These are phyloP conservation scores for Eimeria praecox DNA, from an alignment of 169 alveolate species.

Conservation along the genomic window DNA sequence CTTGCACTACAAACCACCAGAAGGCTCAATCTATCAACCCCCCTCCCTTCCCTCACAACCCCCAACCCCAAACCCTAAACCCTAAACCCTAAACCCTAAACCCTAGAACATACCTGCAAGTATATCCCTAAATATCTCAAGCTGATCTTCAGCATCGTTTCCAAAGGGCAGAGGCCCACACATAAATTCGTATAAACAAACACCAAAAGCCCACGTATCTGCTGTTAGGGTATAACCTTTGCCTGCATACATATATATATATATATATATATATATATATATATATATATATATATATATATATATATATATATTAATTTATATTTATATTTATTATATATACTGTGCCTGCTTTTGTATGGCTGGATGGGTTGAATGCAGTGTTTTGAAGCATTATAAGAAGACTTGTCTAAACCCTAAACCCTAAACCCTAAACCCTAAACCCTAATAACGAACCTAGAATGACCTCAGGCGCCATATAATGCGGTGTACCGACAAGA, in stretches of 20 bases:
- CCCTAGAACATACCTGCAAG: constrained; percentile 89
- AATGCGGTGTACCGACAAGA: constrained; percentile 96
- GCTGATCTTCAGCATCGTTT: constrained; percentile 97
- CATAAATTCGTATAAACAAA: constrained; percentile 98
- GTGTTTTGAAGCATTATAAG: no score
- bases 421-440: no score
- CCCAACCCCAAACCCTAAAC: neutral
- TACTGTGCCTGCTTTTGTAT: no score
- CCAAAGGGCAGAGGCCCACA: constrained; percentile 99
- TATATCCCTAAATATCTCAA: constrained; percentile 96
- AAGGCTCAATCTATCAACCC: no score
- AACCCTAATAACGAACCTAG: constrained; percentile 86
- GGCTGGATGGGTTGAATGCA: no score
- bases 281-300: no score
- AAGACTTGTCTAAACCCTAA: no score
- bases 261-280: no score
- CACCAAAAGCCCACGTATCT: constrained; percentile 99
- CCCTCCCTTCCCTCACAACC: no score
- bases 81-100: neutral
- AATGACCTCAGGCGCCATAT: constrained; percentile 97
- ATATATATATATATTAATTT: no score
- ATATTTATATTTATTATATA: no score
- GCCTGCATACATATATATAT: constrained; percentile 88
- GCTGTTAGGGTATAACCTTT: constrained; percentile 98
- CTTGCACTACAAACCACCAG: no score